Percentiles rank a stretch among this genome's conserved stretches.
phyloP scores from a whole-genome alignment of 106 monocot genomes.

The Triglochin maritima region DNA sequence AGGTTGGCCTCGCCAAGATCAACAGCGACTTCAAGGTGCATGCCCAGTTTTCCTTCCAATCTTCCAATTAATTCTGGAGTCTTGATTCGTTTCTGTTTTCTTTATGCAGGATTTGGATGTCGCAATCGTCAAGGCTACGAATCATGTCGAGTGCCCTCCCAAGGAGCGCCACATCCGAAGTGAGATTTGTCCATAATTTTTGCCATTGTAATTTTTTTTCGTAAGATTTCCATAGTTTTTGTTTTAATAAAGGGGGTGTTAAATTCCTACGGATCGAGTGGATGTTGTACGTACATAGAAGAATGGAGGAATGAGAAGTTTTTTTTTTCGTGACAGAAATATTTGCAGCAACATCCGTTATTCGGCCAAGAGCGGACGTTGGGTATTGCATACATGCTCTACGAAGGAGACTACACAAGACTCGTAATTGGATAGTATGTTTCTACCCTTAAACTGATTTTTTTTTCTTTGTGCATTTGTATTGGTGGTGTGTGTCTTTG shows the following conservation, averaged over 20 bases:
- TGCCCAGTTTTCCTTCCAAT: neutral
- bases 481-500: neutral
- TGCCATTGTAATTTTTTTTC: neutral
- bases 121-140: constrained; percentile 70
- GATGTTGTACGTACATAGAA: too few species aligned
- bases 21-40: constrained; percentile 93
- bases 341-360: constrained; percentile 48
- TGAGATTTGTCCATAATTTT: constrained; percentile 10
- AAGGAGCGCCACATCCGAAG: constrained; percentile 63
- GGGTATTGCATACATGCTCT: constrained; percentile 77
- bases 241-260: neutral
- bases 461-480: neutral
- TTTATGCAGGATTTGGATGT: constrained; percentile 57
- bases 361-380: constrained; percentile 58
- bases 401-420: constrained; percentile 57
- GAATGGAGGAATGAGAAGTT: too few species aligned
- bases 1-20: constrained; percentile 96
- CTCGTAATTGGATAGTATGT: constrained; percentile 70
- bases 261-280: too few species aligned
- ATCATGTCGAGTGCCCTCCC: constrained; percentile 63
- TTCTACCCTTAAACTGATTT: too few species aligned
- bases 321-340: constrained; percentile 29
- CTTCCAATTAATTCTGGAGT: neutral
- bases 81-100: neutral
- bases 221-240: neutral